Conservation (phyloP, 2,329 filamentous ascomycete genomes). For the Diplodia scrobiculata region DNA sequence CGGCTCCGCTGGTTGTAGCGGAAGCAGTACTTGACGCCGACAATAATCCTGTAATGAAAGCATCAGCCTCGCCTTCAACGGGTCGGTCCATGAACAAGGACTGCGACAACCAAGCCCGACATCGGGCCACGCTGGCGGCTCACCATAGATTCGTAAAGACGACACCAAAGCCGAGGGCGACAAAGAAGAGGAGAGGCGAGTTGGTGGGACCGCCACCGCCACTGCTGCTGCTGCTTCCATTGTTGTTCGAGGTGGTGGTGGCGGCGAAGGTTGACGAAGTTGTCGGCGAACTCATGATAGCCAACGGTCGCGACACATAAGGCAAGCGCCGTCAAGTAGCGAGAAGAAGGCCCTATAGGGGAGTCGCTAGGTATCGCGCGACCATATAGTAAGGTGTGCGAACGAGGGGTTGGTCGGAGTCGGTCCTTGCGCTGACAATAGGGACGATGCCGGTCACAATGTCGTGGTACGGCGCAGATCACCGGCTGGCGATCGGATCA, state of each 20-base stretch:
- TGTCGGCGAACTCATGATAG: conserved; percentile 21
- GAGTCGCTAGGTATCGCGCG: background rate
- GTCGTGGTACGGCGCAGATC: conserved; percentile 16
- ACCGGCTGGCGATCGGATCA: conserved; percentile 16
- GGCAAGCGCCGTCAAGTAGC: background rate
- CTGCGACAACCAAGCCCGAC: conserved; percentile 1
- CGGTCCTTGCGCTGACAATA: conserved; percentile 19
- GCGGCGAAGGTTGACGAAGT: conserved; percentile 30
- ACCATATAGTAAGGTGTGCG: conserved; percentile 10
- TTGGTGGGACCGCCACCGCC: conserved; percentile 59
- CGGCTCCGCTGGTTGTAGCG: conserved; percentile 95
- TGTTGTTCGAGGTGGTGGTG: conserved; percentile 31
- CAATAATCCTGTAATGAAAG: conserved; percentile 77
- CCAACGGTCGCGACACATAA: conserved; percentile 14
- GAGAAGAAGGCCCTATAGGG: background rate
- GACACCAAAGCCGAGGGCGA: conserved; percentile 93
- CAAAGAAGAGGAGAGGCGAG: conserved; percentile 85
- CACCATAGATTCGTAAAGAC: conserved; percentile 99
- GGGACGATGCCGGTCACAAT: conserved; percentile 25
- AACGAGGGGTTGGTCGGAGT: conserved; percentile 24
- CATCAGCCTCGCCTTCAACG: conserved; percentile 5
- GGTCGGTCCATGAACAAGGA: background rate
- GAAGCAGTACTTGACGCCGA: conserved; percentile 99
- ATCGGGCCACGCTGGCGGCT: conserved; percentile 42
- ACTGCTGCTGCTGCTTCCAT: conserved; percentile 35